A percentile compares a stretch with the other conserved stretches of the same genome.
Evolutionary conservation across 208 protist genomes (phyloP).

Genomic region (Crithidia fasciculata): DNA sequence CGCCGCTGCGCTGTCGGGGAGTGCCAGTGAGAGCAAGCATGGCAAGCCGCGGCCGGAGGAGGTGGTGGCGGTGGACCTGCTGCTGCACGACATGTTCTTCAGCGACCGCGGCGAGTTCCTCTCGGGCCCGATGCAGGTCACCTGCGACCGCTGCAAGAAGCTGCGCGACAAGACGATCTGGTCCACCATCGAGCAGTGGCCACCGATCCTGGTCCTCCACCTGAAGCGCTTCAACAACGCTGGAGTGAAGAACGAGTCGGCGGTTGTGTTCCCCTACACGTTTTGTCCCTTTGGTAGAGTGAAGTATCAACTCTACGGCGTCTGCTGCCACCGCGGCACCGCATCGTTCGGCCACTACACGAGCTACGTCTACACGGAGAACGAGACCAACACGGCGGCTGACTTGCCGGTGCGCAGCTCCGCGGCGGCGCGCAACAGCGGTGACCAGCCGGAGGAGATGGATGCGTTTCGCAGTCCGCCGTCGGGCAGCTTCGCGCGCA

Average conservation of each 20-base stretch:
- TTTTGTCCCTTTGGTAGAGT: conserved; percentile 43
- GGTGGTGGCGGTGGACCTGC: conserved; percentile 35
- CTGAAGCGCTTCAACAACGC: conserved; percentile 80
- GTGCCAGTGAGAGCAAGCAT: not conserved
- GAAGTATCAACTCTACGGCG: conserved; percentile 72
- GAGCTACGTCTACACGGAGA: conserved; percentile 61
- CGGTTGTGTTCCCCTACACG: conserved; percentile 62
- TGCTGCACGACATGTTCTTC: conserved; percentile 58
- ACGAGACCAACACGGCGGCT: conserved; percentile 9
- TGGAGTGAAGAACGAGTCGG: conserved; percentile 61
- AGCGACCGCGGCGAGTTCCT: conserved; percentile 63
- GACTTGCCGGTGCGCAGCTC: not conserved
- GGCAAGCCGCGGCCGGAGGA: conserved; percentile 2
- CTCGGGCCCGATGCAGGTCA: conserved; percentile 59
- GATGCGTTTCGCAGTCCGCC: conserved; percentile 1
- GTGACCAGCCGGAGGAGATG: not conserved
- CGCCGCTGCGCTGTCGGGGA: not conserved
- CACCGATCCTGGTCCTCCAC: conserved; percentile 76
- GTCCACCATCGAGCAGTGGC: conserved; percentile 60
- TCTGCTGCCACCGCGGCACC: conserved; percentile 78
- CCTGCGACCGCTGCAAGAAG: conserved; percentile 68
- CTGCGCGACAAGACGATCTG: conserved; percentile 51
- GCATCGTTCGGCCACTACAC: conserved; percentile 83
- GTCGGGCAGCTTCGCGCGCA: conserved; percentile 10
- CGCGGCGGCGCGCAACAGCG: not conserved